Conservation (phyloP, 83 land plant genomes). For the Diphasiastrum complanatum region DNA sequence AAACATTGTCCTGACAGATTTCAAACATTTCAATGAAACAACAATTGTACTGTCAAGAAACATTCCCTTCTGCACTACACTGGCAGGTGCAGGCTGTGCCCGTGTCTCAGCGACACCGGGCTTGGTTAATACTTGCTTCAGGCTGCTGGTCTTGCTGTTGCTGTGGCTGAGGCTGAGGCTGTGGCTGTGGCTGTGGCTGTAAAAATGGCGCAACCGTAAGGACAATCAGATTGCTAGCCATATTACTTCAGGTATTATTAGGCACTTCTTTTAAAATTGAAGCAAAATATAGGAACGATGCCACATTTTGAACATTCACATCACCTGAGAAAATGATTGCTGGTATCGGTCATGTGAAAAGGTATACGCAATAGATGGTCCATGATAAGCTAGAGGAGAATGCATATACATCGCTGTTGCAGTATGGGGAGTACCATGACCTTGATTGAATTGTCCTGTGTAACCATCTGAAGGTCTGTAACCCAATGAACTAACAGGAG, state of each 20-base stretch:
- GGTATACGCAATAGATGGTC: conserved; percentile 41
- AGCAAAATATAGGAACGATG: background rate
- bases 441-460: conserved; percentile 41
- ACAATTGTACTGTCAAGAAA: no score
- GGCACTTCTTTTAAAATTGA: background rate
- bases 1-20: no score
- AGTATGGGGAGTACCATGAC: conserved; percentile 35
- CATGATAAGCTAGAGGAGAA: conserved; percentile 49
- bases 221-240: no score
- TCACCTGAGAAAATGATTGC: conserved; percentile 52
- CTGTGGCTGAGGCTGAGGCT: no score
- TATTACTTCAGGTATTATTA: no score
- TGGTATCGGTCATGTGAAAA: conserved; percentile 49
- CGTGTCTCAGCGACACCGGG: conserved; percentile 83
- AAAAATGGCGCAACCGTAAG: no score
- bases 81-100: conserved; percentile 76
- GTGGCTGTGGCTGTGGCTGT: no score
- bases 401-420: conserved; percentile 41
- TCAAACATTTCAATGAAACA: no score
- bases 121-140: conserved; percentile 55
- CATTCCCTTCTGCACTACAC: conserved; percentile 16
- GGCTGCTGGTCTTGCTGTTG: conserved; percentile 59
- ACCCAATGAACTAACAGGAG: conserved; percentile 28
- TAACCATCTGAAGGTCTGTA: conserved; percentile 46
- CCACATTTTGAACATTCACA: background rate